phyloP scores from a whole-genome alignment of 2,329 filamentous ascomycete genomes.

The Talaromyces sp. region DNA sequence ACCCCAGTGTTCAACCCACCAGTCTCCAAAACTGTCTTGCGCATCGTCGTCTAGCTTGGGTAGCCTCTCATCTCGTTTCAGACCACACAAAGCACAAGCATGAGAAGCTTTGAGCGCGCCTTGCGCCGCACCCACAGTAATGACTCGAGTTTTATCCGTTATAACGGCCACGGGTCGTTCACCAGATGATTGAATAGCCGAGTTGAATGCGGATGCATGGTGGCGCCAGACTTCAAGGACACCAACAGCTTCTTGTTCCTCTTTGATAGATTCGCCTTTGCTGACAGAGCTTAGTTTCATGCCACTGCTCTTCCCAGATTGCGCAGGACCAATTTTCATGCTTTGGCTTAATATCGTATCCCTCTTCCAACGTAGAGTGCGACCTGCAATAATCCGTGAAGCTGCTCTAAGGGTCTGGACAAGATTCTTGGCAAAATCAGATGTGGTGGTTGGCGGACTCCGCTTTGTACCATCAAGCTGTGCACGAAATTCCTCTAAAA shows the following conservation, averaged over 20 bases:
- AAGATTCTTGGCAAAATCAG: conserved; percentile 26
- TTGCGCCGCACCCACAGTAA: conserved; percentile 58
- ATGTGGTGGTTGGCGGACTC: conserved; percentile 45
- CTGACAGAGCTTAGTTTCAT: conserved; percentile 92
- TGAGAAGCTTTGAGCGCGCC: conserved; percentile 71
- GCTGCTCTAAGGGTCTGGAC: conserved; percentile 52
- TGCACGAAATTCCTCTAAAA: conserved; percentile 64
- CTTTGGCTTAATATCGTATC: conserved; percentile 79
- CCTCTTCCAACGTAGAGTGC: conserved; percentile 84
- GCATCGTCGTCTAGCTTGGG: conserved; percentile 70
- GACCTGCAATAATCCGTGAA: conserved; percentile 77
- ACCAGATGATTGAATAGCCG: conserved; percentile 48
- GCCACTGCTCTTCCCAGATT: conserved; percentile 64
- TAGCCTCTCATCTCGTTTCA: conserved; percentile 83
- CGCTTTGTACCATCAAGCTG: conserved; percentile 64
- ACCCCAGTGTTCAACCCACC: conserved; percentile 91
- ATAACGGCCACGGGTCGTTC: conserved; percentile 63
- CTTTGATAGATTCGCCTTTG: conserved; percentile 74
- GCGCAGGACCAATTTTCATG: conserved; percentile 76
- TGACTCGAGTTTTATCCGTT: conserved; percentile 64
- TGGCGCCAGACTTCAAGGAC: conserved; percentile 71
- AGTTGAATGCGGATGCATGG: conserved; percentile 70
- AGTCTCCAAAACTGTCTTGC: conserved; percentile 91
- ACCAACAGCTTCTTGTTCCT: conserved; percentile 81
- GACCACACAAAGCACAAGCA: conserved; percentile 78